These are phyloP conservation scores for Phytophthora agathidicida DNA, from an alignment of 352 stramenopile genomes.

Conservation along the genomic window DNA sequence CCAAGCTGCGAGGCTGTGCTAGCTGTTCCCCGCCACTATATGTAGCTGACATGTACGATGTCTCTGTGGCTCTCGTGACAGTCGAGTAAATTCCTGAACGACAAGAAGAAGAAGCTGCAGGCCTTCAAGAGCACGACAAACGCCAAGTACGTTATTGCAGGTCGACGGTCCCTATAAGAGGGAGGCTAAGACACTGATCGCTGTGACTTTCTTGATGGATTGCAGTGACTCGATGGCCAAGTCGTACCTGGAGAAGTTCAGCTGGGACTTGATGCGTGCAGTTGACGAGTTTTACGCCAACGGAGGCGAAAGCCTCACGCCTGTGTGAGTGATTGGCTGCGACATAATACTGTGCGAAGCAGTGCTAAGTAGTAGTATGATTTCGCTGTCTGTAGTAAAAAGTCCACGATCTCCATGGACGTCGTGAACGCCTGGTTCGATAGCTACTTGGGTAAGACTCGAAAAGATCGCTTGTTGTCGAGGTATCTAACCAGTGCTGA, in stretches of 20 bases:
- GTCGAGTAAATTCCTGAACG: conserved; percentile 51
- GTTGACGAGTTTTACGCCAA: conserved; percentile 83
- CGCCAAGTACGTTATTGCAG: conserved; percentile 47
- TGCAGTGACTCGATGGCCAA: conserved; percentile 68
- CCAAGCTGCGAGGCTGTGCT: not conserved
- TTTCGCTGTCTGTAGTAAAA: conserved; percentile 23
- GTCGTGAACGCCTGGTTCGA: conserved; percentile 71
- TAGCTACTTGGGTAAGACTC: conserved; percentile 52
- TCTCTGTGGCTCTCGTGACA: conserved; percentile 1
- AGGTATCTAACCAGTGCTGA: not conserved
- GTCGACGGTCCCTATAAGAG: no score
- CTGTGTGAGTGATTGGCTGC: conserved; percentile 14
- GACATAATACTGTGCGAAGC: not conserved
- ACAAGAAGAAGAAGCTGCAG: conserved; percentile 78
- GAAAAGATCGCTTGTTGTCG: not conserved
- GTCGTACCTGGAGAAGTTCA: conserved; percentile 81
- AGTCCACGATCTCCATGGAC: conserved; percentile 46
- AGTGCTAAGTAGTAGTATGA: no score
- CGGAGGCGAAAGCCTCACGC: conserved; percentile 44
- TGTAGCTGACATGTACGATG: conserved; percentile 3
- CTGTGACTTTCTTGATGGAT: not conserved
- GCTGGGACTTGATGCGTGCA: conserved; percentile 78
- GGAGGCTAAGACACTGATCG: not conserved
- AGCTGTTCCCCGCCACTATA: not conserved
- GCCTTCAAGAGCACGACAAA: conserved; percentile 83